Conservation (phyloP, 2,329 filamentous ascomycete genomes). For the Hymenoscyphus scutula region DNA sequence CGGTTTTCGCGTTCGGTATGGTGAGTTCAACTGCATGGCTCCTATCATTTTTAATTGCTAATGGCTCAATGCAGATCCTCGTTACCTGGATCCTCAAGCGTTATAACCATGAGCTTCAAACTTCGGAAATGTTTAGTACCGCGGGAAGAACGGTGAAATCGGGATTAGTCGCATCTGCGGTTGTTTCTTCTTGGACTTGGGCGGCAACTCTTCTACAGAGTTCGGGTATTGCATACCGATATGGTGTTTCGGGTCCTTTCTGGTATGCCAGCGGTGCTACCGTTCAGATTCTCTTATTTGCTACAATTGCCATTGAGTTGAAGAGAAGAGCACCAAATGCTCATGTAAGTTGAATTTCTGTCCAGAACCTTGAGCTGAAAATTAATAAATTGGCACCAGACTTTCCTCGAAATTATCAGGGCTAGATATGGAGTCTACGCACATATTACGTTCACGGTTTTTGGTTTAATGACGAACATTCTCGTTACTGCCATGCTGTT, state of each 20-base stretch:
- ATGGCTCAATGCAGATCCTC: constrained; percentile 28
- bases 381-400: constrained; percentile 33
- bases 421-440: constrained; percentile 73
- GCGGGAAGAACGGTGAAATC: constrained; percentile 87
- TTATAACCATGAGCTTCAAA: constrained; percentile 77
- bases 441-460: constrained; percentile 77
- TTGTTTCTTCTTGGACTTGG: constrained; percentile 95
- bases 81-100: constrained; percentile 40
- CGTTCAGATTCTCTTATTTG: constrained; percentile 85
- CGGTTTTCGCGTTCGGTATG: constrained; percentile 63
- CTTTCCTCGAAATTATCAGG: constrained; percentile 77
- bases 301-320: constrained; percentile 84
- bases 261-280: constrained; percentile 71
- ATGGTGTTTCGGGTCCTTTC: constrained; percentile 66
- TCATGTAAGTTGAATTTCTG: constrained; percentile 46
- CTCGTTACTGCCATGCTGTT: constrained; percentile 87
- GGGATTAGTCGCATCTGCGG: constrained; percentile 80
- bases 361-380: background rate
- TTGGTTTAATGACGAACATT: constrained; percentile 81
- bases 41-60: constrained; percentile 1
- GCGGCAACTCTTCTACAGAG: constrained; percentile 79
- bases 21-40: constrained; percentile 39
- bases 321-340: constrained; percentile 86
- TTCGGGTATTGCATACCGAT: constrained; percentile 78
- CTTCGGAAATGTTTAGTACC: constrained; percentile 89